phyloP scores from a whole-genome alignment of 306 rosid species.

The Gleditsia sinensis region DNA sequence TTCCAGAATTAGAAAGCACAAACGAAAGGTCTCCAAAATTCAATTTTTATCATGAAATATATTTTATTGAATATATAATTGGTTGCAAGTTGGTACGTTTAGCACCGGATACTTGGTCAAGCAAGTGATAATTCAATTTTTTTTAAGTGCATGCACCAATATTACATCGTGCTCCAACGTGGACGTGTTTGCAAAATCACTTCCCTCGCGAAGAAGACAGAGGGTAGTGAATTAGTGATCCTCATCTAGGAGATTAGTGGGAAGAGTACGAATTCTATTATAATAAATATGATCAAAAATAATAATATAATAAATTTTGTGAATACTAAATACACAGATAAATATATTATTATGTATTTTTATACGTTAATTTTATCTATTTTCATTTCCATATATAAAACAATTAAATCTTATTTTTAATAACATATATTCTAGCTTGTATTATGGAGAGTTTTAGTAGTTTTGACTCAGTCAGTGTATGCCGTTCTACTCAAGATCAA shows the following conservation, averaged over 20 bases:
- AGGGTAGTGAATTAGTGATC: conserved; percentile 4
- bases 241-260: neutral
- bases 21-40: neutral
- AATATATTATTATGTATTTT: neutral
- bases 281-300: no score
- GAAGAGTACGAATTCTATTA: no score
- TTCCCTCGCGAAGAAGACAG: neutral
- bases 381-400: no score
- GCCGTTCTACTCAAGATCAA: no score
- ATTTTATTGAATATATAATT: conserved; percentile 2
- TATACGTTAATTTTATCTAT: neutral
- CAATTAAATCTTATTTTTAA: no score
- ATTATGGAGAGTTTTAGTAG: no score
- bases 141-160: conserved; percentile 39
- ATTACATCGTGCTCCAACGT: conserved; percentile 17
- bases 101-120: neutral
- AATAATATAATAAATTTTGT: no score
- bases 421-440: neutral
- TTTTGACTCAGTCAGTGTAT: no score
- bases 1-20: neutral
- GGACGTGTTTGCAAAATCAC: conserved; percentile 29
- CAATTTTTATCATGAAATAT: neutral
- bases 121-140: conserved; percentile 18
- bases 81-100: conserved; percentile 26
- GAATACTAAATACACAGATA: no score